Evolutionary conservation across 768 basidiomycete genomes (phyloP).

Genomic region (Pholiota molesta): DNA sequence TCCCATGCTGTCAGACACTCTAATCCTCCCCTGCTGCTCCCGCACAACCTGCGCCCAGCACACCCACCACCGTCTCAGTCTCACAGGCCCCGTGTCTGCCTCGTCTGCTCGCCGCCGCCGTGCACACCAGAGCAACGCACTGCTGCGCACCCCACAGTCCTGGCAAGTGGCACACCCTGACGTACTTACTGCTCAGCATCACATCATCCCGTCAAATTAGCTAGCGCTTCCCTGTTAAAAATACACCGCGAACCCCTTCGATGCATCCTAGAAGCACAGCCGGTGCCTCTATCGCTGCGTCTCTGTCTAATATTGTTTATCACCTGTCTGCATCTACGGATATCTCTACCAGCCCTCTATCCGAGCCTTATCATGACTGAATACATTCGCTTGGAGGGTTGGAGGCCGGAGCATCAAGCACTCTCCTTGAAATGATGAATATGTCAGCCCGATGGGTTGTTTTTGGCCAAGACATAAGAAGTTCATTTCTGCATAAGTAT

Average conservation of each 20-base stretch:
- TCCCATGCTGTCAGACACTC: constrained; percentile 1
- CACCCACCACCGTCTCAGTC: not conserved
- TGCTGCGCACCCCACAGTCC: not conserved
- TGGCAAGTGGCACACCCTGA: not conserved
- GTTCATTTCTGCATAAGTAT: not conserved
- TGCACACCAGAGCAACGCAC: no score
- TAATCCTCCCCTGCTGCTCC: not conserved
- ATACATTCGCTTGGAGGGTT: not conserved
- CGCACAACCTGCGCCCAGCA: not conserved
- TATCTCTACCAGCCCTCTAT: not conserved
- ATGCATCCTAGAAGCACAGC: not conserved
- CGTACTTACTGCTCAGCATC: not conserved
- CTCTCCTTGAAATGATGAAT: not conserved
- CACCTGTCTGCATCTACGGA: not conserved
- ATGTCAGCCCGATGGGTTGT: not conserved
- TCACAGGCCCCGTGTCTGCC: no score
- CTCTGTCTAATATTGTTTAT: not conserved
- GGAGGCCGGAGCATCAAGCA: not conserved
- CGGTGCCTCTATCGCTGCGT: not conserved
- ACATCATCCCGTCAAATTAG: not conserved
- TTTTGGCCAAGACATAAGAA: not conserved
- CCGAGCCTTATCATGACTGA: not conserved
- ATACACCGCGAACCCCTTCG: not conserved
- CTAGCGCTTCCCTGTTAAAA: not conserved
- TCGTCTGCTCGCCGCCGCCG: not conserved